phyloP scores from a whole-genome alignment of 73 alveolate species.

The Paramecium sexaurelia region DNA sequence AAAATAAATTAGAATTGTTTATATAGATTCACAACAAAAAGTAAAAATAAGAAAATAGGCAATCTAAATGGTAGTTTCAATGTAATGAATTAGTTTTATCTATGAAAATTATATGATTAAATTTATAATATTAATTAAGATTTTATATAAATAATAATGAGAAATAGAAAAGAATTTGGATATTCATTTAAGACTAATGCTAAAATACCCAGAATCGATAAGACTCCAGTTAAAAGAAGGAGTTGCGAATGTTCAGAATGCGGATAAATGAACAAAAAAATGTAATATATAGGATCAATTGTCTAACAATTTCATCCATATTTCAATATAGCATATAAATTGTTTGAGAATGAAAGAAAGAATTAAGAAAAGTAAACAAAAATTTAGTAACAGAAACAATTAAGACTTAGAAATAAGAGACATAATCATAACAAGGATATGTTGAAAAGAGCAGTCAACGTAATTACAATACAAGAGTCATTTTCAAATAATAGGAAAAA shows the following conservation, averaged over 20 bases:
- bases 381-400: background rate
- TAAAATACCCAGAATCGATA: background rate
- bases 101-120: background rate
- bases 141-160: background rate
- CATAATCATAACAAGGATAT: conserved; percentile 24
- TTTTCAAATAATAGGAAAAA: background rate
- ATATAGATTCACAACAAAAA: background rate
- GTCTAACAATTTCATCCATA: background rate
- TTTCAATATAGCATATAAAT: background rate
- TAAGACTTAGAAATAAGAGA: background rate
- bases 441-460: background rate
- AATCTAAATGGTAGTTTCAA: background rate
- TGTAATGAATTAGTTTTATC: background rate
- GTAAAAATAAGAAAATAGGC: background rate
- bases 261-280: background rate
- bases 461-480: background rate
- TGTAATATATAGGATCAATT: background rate
- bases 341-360: background rate
- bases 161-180: background rate
- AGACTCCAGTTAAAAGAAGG: background rate
- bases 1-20: background rate
- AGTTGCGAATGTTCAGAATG: conserved; percentile 20
- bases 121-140: background rate
- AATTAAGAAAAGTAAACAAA: background rate
- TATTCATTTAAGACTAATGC: background rate